Conservation (phyloP, 371 early-diverging fungal species). For the Zancudomyces culisetae region DNA sequence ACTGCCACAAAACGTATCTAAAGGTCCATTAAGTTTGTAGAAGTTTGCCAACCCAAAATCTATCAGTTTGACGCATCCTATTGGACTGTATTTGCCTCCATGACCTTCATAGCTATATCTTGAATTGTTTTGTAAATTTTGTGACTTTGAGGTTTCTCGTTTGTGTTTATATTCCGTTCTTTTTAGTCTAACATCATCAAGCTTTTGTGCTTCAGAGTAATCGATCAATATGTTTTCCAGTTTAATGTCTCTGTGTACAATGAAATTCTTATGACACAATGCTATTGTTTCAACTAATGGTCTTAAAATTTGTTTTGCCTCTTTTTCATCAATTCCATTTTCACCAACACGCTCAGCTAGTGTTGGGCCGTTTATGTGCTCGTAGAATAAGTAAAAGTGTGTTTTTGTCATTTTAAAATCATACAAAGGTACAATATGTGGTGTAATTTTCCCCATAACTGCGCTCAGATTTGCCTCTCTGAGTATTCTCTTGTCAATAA, state of each 20-base stretch:
- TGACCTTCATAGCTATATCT: background rate
- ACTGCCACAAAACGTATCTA: constrained; percentile 67
- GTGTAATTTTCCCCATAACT: constrained; percentile 45
- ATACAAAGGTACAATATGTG: constrained; percentile 25
- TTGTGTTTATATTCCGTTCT: background rate
- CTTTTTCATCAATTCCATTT: constrained; percentile 42
- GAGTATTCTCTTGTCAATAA: constrained; percentile 23
- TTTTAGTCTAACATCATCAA: background rate
- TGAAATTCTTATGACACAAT: constrained; percentile 40
- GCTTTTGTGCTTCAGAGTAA: constrained; percentile 6
- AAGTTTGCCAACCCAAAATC: constrained; percentile 82
- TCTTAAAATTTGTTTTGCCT: constrained; percentile 50
- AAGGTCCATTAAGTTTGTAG: constrained; percentile 34
- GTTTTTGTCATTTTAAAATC: constrained; percentile 36
- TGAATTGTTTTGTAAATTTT: background rate
- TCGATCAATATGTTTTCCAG: constrained; percentile 79
- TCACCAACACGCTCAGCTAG: constrained; percentile 58
- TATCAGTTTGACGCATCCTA: constrained; percentile 32
- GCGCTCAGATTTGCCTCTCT: constrained; percentile 31
- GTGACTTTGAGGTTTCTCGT: background rate
- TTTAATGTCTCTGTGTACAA: constrained; percentile 67
- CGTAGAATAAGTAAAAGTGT: constrained; percentile 70
- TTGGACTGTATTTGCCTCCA: background rate
- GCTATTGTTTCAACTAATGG: constrained; percentile 59
- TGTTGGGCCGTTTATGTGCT: constrained; percentile 55